phyloP scores from a whole-genome alignment of 2,329 filamentous ascomycete species.

The Colletotrichum noveboracense region DNA sequence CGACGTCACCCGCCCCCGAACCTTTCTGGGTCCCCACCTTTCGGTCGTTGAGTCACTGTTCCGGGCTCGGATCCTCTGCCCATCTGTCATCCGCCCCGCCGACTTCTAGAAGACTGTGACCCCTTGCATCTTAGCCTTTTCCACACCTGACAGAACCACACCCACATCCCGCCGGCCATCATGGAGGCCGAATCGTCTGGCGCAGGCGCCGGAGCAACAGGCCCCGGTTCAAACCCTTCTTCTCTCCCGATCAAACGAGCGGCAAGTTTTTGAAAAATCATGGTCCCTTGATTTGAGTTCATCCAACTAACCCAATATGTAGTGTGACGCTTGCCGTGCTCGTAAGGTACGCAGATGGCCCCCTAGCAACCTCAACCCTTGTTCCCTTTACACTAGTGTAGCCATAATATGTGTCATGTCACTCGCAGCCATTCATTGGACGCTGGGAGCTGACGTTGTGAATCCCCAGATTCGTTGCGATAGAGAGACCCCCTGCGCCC shows the following conservation, averaged over 20 bases:
- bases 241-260: slow-evolving; percentile 13
- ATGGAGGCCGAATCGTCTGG: slow-evolving; percentile 4
- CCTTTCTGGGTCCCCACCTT: not conserved
- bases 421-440: slow-evolving; percentile 29
- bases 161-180: not conserved
- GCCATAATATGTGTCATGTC: slow-evolving; percentile 37
- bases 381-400: slow-evolving; percentile 22
- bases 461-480: slow-evolving; percentile 4
- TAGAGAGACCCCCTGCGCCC: slow-evolving; percentile 4
- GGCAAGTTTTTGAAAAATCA: not conserved
- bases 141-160: not conserved
- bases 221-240: not conserved
- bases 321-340: slow-evolving; percentile 38
- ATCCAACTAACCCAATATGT: not conserved
- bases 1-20: not conserved
- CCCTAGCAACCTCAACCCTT: slow-evolving; percentile 29
- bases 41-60: not conserved
- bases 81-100: not conserved
- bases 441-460: not conserved
- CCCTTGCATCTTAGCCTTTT: not conserved
- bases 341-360: slow-evolving; percentile 31
- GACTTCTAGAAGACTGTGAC: not conserved
- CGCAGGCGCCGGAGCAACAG: not conserved
- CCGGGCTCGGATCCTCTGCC: not conserved
- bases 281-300: not conserved